Base-by-base conservation (phyloP, 441 rosid genomes). In the Populus tomentosa region DNA sequence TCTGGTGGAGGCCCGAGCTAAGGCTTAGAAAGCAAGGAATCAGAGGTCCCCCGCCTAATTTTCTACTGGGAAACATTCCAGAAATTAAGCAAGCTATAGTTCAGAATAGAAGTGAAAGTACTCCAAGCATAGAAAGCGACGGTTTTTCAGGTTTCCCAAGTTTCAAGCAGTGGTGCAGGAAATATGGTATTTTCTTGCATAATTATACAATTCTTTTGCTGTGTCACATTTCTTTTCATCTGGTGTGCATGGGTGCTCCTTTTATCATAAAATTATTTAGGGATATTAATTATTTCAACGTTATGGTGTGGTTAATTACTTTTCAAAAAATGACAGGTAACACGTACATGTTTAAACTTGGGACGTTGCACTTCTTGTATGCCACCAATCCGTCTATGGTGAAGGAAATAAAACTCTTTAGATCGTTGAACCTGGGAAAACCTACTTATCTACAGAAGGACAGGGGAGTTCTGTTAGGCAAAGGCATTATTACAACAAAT, bases 401-500 rank as follows among this genome's bases (percentile, higher is more conserved):
- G 33, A 75, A 14, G 50, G 50, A 32, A 32, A 50, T 53, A 35
- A 53, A n/a, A 26, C 23, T 30, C 4, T 68, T 8, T 32, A 75
- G 71, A 26, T 42, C 77, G 20, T 42, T 42, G 71, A 46, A 66
- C 30, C 28, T 66, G 32, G 77, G 71, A 2, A 75, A 68, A 69
- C 73, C 73, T 6, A 13, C 73, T 33, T 75, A 75, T 67, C n/a
- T 50, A 56, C 78, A 68, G 50, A 68, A 68, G 26, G 78, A 67
- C 56, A 21, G 36, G 6, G 78, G 78, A 53, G 68, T 18, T 68
- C 56, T 53, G 14, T 21, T 73, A 11, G 76, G 76, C 69, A 63
- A 64, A 73, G 76, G 76, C 61, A 32, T 63, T 73, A 4, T 63
- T 64, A 73, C 76, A 20, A 0, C 69, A 23, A 73, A 36, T 63